These are phyloP conservation scores for Fusarium goolgardi DNA, from an alignment of 2,329 filamentous ascomycete genomes.

Conservation along the genomic window DNA sequence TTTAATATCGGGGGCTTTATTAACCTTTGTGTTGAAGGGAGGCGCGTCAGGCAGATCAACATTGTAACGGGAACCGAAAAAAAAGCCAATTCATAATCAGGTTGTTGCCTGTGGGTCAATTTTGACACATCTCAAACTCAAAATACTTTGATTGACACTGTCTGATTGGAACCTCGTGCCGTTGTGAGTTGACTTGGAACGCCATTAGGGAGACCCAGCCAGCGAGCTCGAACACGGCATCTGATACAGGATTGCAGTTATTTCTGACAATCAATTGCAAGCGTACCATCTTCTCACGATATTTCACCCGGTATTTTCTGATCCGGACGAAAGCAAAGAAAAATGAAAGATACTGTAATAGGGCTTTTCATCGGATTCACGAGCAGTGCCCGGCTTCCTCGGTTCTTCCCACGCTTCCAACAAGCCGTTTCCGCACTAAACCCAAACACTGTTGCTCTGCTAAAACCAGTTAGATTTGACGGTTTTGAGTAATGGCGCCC, in stretches of 20 bases:
- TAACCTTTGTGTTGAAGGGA: not conserved
- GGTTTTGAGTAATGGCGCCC: not conserved
- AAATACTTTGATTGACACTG: not conserved
- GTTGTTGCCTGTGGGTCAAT: not conserved
- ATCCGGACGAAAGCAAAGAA: not conserved
- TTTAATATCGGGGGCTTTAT: not conserved
- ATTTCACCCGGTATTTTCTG: not conserved
- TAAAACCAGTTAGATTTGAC: not conserved
- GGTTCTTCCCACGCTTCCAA: not conserved
- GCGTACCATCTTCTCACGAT: not conserved
- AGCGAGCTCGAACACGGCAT: not conserved
- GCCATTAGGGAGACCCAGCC: not conserved
- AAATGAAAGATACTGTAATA: not conserved
- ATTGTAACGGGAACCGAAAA: not conserved
- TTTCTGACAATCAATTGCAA: not conserved
- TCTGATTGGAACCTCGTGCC: not conserved
- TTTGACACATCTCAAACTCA: not conserved
- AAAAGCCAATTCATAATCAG: not conserved
- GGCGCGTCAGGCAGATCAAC: not conserved
- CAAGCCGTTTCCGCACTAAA: not conserved
- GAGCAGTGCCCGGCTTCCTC: not conserved
- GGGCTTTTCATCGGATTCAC: not conserved
- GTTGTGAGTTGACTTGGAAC: not conserved
- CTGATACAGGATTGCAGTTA: rapidly evolving
- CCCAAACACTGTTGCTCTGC: not conserved